phyloP scores from a whole-genome alignment of 345 rosid genomes.

The Citrus trifoliata region DNA sequence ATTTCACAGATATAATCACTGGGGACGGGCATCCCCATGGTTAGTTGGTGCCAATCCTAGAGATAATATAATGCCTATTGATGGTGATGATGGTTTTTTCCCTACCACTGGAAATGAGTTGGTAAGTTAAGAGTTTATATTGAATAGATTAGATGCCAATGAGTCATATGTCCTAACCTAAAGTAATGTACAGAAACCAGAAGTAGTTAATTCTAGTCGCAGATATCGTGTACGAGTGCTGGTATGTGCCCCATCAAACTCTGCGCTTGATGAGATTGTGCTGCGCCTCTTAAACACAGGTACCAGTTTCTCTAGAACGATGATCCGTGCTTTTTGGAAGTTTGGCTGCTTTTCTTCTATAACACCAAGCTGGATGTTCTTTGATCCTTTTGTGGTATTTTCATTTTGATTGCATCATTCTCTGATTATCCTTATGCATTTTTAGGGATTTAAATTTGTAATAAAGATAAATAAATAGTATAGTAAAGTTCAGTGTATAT shows the following conservation, averaged over 20 bases:
- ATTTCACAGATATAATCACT: conserved; percentile 55
- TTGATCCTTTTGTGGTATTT: neutral
- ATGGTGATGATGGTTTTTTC: conserved; percentile 89
- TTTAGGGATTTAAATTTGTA: neutral
- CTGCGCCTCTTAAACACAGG: conserved; percentile 77
- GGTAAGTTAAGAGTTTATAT: conserved; percentile 42
- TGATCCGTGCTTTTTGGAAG: neutral
- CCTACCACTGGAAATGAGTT: conserved; percentile 87
- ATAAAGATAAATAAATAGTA: neutral
- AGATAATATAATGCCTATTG: conserved; percentile 74
- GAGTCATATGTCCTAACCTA: conserved; percentile 11
- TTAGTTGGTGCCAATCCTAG: conserved; percentile 69
- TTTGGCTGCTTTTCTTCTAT: neutral
- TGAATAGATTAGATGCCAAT: neutral
- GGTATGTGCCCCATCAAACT: conserved; percentile 97
- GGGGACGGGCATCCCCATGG: conserved; percentile 93
- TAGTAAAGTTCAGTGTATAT: neutral
- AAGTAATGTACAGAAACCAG: conserved; percentile 66
- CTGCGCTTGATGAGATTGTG: conserved; percentile 97
- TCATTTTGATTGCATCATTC: neutral
- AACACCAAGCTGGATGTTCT: neutral
- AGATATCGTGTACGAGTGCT: conserved; percentile 75
- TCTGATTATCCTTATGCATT: neutral
- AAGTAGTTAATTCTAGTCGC: conserved; percentile 69
- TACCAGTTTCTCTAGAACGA: conserved; percentile 25